These are phyloP conservation scores for Colletotrichum horii DNA, from an alignment of 2,329 filamentous ascomycete genomes.

Conservation along the genomic window DNA sequence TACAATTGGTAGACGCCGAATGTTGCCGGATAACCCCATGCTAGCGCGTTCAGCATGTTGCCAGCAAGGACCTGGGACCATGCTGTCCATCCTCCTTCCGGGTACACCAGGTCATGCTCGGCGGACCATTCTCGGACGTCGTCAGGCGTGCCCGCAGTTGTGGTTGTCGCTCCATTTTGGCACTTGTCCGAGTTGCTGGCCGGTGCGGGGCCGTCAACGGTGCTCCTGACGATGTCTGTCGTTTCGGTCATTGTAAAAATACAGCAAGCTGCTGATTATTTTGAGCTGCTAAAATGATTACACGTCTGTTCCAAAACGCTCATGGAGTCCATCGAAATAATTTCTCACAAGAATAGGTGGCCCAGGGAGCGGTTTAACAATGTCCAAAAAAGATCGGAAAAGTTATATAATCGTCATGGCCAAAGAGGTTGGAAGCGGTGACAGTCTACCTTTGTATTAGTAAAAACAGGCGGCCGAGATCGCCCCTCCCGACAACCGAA, in stretches of 20 bases:
- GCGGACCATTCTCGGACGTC: constrained; percentile 5
- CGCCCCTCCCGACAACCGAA: neutral
- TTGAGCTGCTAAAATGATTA: neutral
- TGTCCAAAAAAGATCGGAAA: neutral
- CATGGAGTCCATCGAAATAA: neutral
- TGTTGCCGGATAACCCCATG: constrained; percentile 54
- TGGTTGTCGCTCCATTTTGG: neutral
- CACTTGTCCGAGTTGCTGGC: neutral
- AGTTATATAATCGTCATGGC: neutral
- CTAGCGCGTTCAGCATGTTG: constrained; percentile 51
- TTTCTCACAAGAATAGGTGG: neutral
- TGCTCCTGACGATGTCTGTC: neutral
- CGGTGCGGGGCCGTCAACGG: neutral
- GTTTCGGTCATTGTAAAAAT: neutral
- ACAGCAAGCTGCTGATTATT: neutral
- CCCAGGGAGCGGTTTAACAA: neutral
- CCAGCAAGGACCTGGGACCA: constrained; percentile 57
- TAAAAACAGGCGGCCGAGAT: constrained; percentile 1
- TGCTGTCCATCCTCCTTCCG: constrained; percentile 51
- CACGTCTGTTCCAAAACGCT: neutral
- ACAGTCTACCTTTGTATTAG: neutral
- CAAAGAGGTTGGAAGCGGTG: neutral
- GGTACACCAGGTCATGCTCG: constrained; percentile 26
- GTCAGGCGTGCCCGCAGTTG: neutral
- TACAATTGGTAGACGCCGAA: constrained; percentile 62